Evolutionary conservation across 371 early-diverging fungal species (phyloP).

Genomic region (Parasitella parasitica): DNA sequence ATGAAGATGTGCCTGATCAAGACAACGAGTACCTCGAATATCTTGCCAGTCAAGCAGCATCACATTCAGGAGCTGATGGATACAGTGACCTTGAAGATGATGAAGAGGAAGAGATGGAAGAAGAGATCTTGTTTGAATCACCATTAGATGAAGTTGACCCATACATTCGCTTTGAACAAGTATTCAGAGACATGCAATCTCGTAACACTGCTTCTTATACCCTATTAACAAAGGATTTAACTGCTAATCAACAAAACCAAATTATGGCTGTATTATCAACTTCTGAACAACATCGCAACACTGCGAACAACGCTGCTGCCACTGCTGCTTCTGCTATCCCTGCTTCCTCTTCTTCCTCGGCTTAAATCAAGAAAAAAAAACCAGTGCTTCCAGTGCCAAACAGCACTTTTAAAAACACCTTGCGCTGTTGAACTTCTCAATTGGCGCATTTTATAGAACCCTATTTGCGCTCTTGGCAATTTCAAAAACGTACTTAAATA

Average conservation of each 20-base stretch:
- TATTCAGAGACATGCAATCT: conserved; percentile 37
- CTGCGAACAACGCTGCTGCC: conserved; percentile 9
- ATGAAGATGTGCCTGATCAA: conserved; percentile 60
- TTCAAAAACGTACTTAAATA: no score
- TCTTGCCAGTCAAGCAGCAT: conserved; percentile 59
- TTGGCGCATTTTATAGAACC: no score
- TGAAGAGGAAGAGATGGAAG: conserved; percentile 69
- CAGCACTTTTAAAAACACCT: no score
- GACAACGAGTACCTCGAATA: conserved; percentile 67
- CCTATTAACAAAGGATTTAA: conserved; percentile 52
- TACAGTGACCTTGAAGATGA: conserved; percentile 53
- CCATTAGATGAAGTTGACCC: conserved; percentile 86
- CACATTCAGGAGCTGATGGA: conserved; percentile 17
- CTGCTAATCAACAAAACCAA: conserved; percentile 45
- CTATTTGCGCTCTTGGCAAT: no score
- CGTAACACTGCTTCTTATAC: conserved; percentile 49
- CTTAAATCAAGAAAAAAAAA: no score
- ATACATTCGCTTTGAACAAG: conserved; percentile 70
- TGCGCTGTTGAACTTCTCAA: no score
- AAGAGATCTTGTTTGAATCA: conserved; percentile 80
- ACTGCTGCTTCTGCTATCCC: background rate
- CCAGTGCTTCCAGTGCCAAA: no score
- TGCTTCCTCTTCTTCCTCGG: background rate
- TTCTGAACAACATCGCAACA: conserved; percentile 41
- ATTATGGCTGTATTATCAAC: conserved; percentile 46